These are phyloP conservation scores for Fusarium cicatricum DNA, from an alignment of 2,329 filamentous ascomycete species.

Conservation along the genomic window DNA sequence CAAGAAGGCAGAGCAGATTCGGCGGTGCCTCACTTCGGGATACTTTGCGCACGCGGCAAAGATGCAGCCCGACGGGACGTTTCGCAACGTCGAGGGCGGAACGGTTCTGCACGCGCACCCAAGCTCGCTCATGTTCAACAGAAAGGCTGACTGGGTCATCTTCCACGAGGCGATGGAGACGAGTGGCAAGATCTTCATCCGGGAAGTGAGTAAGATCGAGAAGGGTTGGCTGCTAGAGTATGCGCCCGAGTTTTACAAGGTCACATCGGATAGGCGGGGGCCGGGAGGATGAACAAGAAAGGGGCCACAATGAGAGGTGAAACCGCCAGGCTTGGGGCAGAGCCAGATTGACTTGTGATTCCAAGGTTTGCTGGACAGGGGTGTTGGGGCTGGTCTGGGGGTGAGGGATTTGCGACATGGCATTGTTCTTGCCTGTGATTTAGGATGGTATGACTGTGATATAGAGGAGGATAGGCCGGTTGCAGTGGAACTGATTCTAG, in stretches of 20 bases:
- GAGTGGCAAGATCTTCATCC: constrained; percentile 85
- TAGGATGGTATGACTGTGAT: constrained; percentile 24
- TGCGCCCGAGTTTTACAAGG: constrained; percentile 81
- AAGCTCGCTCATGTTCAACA: constrained; percentile 92
- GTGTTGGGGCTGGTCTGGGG: constrained; percentile 9
- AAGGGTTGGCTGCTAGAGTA: constrained; percentile 93
- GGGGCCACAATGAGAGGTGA: constrained; percentile 25
- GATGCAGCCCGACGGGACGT: constrained; percentile 93
- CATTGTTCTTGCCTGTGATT: constrained; percentile 20
- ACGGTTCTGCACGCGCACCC: constrained; percentile 87
- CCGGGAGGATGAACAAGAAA: constrained; percentile 18
- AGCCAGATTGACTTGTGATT: constrained; percentile 29
- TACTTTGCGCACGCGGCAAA: constrained; percentile 93
- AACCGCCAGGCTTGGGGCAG: constrained; percentile 28
- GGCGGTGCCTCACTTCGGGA: constrained; percentile 84
- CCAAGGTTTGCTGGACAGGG: constrained; percentile 29
- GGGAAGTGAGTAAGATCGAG: constrained; percentile 92
- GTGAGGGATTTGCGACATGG: constrained; percentile 30
- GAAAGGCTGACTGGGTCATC: constrained; percentile 95
- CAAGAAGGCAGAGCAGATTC: constrained; percentile 73
- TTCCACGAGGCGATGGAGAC: constrained; percentile 96
- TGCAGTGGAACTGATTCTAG: background rate
- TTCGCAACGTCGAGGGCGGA: constrained; percentile 82
- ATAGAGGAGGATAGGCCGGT: background rate
- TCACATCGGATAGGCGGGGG: constrained; percentile 51